Percentiles rank a stretch among this genome's conserved stretches.
Evolutionary conservation across 352 stramenopile species (phyloP).

Genomic region (Phytopythium helicoides): DNA sequence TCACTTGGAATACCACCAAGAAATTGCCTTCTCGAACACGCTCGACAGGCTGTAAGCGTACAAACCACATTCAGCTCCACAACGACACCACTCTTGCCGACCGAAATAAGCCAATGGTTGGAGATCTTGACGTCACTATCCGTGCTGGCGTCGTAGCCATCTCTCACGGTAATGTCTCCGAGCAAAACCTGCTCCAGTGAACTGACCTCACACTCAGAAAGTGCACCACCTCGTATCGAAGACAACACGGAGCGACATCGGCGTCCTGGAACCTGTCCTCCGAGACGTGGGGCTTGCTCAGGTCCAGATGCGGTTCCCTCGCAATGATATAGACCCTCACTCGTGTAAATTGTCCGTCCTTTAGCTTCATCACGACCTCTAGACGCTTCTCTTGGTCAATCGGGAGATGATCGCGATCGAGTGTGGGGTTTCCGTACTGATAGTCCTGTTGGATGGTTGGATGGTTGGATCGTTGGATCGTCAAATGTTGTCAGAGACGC

Average conservation of each 20-base stretch:
- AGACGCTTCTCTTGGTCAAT: slow-evolving; percentile 19
- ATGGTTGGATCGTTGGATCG: too few species aligned
- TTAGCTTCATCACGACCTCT: slow-evolving; percentile 17
- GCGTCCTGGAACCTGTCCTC: slow-evolving; percentile 19
- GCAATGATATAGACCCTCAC: slow-evolving; percentile 25
- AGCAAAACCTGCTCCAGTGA: slow-evolving; percentile 25
- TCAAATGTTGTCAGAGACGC: too few species aligned
- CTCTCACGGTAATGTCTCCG: slow-evolving; percentile 28
- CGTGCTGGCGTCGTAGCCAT: slow-evolving; percentile 18
- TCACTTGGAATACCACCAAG: too few species aligned
- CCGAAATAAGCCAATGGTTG: slow-evolving; percentile 42
- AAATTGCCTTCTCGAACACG: too few species aligned
- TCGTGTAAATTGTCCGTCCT: slow-evolving; percentile 17
- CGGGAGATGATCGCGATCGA: slow-evolving; percentile 8
- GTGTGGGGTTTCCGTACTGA: slow-evolving; percentile 11
- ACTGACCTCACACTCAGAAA: slow-evolving; percentile 11
- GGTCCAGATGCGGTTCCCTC: slow-evolving; percentile 23
- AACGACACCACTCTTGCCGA: too few species aligned
- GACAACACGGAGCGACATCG: slow-evolving; percentile 15
- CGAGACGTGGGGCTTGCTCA: slow-evolving; percentile 20
- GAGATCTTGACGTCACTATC: slow-evolving; percentile 21
- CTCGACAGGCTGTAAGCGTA: too few species aligned
- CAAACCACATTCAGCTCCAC: too few species aligned
- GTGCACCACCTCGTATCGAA: slow-evolving; percentile 17
- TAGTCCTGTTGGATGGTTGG: too few species aligned